Evolutionary conservation across 306 rosid genomes (phyloP).

Genomic region (Prunus padus): DNA sequence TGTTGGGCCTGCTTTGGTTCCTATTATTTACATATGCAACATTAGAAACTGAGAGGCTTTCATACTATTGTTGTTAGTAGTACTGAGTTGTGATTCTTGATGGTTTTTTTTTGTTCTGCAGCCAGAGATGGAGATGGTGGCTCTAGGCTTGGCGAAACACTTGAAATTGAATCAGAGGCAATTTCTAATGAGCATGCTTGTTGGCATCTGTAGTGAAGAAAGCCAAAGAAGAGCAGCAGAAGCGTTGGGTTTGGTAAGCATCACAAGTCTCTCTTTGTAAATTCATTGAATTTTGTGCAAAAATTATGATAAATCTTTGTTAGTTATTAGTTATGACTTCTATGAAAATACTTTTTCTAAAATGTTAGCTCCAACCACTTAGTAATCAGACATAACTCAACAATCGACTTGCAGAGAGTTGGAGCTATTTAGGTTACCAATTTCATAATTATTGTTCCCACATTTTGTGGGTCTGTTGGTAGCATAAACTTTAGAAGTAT

Average conservation of each 20-base stretch:
- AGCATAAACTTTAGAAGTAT: not conserved
- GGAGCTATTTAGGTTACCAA: not conserved
- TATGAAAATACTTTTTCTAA: not conserved
- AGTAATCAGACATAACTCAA: not conserved
- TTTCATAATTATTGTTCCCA: not conserved
- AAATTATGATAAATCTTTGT: not conserved
- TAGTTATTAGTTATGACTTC: not conserved
- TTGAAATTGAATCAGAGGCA: constrained; percentile 70
- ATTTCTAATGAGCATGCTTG: constrained; percentile 65
- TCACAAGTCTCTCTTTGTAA: not conserved
- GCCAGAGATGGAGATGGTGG: constrained; percentile 99
- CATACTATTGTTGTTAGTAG: not conserved
- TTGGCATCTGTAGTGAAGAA: constrained; percentile 59
- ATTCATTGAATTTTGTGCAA: not conserved
- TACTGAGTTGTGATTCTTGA: not conserved
- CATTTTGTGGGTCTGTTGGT: not conserved
- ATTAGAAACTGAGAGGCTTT: not conserved
- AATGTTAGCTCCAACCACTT: not conserved
- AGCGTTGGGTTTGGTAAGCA: constrained; percentile 81
- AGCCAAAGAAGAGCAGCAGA: constrained; percentile 62
- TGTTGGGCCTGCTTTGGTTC: not conserved
- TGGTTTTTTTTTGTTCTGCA: constrained; percentile 29
- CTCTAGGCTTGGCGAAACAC: constrained; percentile 74
- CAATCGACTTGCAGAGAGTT: not conserved
- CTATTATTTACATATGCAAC: not conserved